Evolutionary conservation across 1,139 yeast genomes (phyloP).

Genomic region (Sugiyamaella castrensis): DNA sequence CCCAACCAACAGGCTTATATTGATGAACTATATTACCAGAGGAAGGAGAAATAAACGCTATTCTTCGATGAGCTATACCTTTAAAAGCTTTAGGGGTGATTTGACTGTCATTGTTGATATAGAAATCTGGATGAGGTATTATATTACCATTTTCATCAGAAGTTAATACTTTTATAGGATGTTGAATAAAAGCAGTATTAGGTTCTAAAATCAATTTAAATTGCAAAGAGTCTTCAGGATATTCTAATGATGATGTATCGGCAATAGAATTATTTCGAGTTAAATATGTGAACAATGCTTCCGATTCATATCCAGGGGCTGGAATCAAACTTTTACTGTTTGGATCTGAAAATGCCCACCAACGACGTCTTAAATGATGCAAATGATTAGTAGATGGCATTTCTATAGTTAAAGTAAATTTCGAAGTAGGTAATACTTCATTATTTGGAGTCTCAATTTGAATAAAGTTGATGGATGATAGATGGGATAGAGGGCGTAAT

Average conservation of each 20-base stretch:
- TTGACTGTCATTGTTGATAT: constrained; percentile 1
- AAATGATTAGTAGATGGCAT: constrained; percentile 29
- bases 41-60: constrained; percentile 20
- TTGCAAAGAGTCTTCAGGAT: constrained; percentile 28
- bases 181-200: constrained; percentile 18
- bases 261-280: constrained; percentile 26
- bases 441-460: constrained; percentile 19
- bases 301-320: constrained; percentile 18
- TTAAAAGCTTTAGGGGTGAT: constrained; percentile 21
- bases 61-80: constrained; percentile 34
- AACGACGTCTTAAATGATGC: constrained; percentile 31
- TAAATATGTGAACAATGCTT: constrained; percentile 29
- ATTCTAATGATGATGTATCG: constrained; percentile 22
- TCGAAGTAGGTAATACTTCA: constrained; percentile 15
- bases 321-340: constrained; percentile 17
- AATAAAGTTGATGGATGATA: constrained; percentile 24
- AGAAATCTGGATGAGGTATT: constrained; percentile 27
- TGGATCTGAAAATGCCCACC: constrained; percentile 36
- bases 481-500: constrained; percentile 24
- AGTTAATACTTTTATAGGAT: constrained; percentile 13
- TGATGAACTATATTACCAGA: constrained; percentile 23
- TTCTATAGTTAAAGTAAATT: constrained; percentile 11
- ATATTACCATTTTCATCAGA: constrained; percentile 25
- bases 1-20: constrained; percentile 37
- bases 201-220: constrained; percentile 33